These are phyloP conservation scores for Rhodofomes roseus DNA, from an alignment of 1,284 basidiomycete genomes.

Conservation along the genomic window DNA sequence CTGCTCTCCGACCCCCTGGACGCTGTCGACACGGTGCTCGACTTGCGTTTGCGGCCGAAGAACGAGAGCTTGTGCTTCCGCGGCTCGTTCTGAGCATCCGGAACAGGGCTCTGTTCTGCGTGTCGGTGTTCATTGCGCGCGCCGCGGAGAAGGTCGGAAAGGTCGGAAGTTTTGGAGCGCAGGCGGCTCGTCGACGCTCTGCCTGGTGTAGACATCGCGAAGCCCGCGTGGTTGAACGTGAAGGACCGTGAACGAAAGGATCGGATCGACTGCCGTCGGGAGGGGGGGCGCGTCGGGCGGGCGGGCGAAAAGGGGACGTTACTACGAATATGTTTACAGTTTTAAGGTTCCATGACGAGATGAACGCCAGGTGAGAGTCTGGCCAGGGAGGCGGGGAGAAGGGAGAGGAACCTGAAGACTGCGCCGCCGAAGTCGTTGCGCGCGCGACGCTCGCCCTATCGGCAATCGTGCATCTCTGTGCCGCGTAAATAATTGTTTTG, in stretches of 20 bases:
- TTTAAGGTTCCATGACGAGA: slow-evolving; percentile 7
- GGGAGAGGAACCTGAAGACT: neutral
- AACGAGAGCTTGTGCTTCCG: slow-evolving; percentile 25
- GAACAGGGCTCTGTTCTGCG: slow-evolving; percentile 11
- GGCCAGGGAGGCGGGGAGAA: neutral
- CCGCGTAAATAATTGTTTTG: neutral
- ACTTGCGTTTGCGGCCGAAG: slow-evolving; percentile 25
- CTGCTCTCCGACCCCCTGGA: slow-evolving; percentile 10
- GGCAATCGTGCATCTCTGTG: neutral
- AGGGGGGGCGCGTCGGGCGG: neutral
- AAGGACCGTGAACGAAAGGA: slow-evolving; percentile 2
- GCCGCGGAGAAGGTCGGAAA: slow-evolving; percentile 30
- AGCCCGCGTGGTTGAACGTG: neutral
- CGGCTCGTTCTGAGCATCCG: slow-evolving; percentile 8
- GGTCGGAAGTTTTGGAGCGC: slow-evolving; percentile 33
- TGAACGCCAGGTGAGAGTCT: slow-evolving; percentile 1
- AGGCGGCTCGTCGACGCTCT: slow-evolving; percentile 20
- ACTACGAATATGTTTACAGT: slow-evolving; percentile 1
- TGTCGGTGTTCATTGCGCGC: slow-evolving; percentile 11
- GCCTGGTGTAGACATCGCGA: slow-evolving; percentile 18
- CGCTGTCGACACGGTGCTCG: slow-evolving; percentile 20
- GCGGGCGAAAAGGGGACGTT: neutral
- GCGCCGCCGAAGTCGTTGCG: neutral
- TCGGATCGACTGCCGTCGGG: neutral
- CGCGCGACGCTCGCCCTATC: neutral